Evolutionary conservation across 2,329 filamentous ascomycete species (phyloP).

Genomic region (Botrytis fabae): DNA sequence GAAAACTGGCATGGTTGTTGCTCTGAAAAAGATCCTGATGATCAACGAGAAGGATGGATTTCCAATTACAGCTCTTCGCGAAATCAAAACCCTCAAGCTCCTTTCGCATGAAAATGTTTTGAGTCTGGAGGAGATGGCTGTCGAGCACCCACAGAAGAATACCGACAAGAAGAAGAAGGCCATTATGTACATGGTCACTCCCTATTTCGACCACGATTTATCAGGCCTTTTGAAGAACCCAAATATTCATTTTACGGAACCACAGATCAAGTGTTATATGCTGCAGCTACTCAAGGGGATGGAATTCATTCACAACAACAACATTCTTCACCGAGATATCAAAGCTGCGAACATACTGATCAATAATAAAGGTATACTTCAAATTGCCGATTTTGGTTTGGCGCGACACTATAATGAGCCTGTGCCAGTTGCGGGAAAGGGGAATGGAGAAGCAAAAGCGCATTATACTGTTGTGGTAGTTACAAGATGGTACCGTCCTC

Average conservation of each 20-base stretch:
- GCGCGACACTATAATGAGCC: constrained; percentile 89
- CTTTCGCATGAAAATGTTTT: constrained; percentile 90
- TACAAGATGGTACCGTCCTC: constrained; percentile 94
- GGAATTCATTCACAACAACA: constrained; percentile 82
- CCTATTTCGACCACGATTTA: constrained; percentile 99
- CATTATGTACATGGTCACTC: constrained; percentile 98
- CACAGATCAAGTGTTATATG: constrained; percentile 98
- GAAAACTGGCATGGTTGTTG: constrained; percentile 73
- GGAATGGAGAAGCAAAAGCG: constrained; percentile 79
- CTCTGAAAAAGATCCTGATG: constrained; percentile 98
- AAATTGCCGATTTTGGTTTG: constrained; percentile 96
- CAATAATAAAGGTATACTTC: constrained; percentile 87
- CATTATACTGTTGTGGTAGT: constrained; percentile 98
- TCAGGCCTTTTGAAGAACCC: constrained; percentile 95
- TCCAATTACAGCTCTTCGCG: constrained; percentile 94
- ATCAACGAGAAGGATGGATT: constrained; percentile 99
- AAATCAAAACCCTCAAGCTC: constrained; percentile 96
- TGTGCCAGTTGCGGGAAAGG: constrained; percentile 71
- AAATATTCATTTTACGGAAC: constrained; percentile 78
- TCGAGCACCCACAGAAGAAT: constrained; percentile 65
- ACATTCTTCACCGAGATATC: constrained; percentile 96
- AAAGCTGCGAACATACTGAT: constrained; percentile 98
- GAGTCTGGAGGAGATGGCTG: constrained; percentile 90
- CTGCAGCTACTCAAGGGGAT: constrained; percentile 88
- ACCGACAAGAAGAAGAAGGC: constrained; percentile 75